These are phyloP conservation scores for Phyllosticta capitalensis DNA, from an alignment of 2,329 filamentous ascomycete genomes.

Conservation along the genomic window DNA sequence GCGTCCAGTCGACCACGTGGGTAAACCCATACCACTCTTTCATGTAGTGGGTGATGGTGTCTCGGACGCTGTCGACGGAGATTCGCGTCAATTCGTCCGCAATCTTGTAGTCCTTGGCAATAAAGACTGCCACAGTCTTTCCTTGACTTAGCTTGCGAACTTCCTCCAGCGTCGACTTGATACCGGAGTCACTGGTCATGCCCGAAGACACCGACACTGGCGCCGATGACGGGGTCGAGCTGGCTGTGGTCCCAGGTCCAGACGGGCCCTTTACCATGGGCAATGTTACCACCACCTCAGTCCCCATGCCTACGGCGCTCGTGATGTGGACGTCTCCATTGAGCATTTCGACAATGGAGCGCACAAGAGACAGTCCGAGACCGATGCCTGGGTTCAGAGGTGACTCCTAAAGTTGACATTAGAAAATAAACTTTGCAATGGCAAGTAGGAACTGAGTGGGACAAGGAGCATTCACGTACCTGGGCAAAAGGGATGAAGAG, in stretches of 20 bases:
- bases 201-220: conserved; percentile 12
- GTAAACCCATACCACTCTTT: conserved; percentile 15
- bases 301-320: conserved; percentile 43
- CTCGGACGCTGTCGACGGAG: background rate
- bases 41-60: conserved; percentile 12
- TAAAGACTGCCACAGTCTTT: conserved; percentile 11
- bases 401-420: conserved; percentile 38
- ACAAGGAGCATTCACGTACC: too few species aligned
- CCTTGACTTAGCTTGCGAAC: conserved; percentile 10
- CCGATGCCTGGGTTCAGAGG: conserved; percentile 51
- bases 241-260: background rate
- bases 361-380: conserved; percentile 56
- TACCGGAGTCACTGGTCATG: conserved; percentile 13
- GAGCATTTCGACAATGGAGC: conserved; percentile 47
- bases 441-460: too few species aligned
- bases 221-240: conserved; percentile 2
- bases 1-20: conserved; percentile 8
- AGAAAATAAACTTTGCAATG: too few species aligned
- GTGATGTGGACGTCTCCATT: conserved; percentile 51
- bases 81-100: background rate
- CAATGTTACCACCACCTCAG: conserved; percentile 43
- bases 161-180: conserved; percentile 13
- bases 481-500: conserved; percentile 57
- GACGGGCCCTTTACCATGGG: conserved; percentile 22
- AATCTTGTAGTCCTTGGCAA: background rate